Evolutionary conservation across 768 basidiomycete species (phyloP).

Genomic region (Podaxis pistillaris): DNA sequence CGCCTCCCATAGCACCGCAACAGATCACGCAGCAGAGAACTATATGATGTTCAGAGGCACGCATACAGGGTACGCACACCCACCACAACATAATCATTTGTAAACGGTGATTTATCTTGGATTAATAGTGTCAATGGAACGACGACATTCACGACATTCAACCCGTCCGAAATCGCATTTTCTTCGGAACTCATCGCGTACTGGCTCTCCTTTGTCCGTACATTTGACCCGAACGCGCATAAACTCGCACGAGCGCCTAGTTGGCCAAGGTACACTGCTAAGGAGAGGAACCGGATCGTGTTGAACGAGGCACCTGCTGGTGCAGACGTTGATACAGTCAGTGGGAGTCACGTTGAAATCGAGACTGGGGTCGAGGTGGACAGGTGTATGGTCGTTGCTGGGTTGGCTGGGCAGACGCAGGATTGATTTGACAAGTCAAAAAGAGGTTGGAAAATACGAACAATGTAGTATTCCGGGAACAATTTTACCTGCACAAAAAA

Average conservation of each 20-base stretch:
- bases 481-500: no score
- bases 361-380: constrained; percentile 35
- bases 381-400: constrained; percentile 37
- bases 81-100: neutral
- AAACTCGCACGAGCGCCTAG: constrained; percentile 49
- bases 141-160: constrained; percentile 45
- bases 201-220: constrained; percentile 65
- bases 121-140: constrained; percentile 49
- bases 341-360: constrained; percentile 40
- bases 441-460: neutral
- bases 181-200: constrained; percentile 61
- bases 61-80: constrained; percentile 47
- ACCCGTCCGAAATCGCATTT: constrained; percentile 46
- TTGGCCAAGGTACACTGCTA: constrained; percentile 41
- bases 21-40: constrained; percentile 57
- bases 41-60: constrained; percentile 68
- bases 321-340: constrained; percentile 27
- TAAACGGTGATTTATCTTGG: neutral
- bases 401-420: constrained; percentile 32
- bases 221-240: constrained; percentile 53
- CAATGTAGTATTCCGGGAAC: neutral
- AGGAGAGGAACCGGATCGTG: constrained; percentile 38
- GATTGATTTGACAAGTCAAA: constrained; percentile 23
- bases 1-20: constrained; percentile 31
- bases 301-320: constrained; percentile 37